Base-by-base conservation (phyloP, 148 eudicot species). In the Vaccinium vitisidaea region DNA sequence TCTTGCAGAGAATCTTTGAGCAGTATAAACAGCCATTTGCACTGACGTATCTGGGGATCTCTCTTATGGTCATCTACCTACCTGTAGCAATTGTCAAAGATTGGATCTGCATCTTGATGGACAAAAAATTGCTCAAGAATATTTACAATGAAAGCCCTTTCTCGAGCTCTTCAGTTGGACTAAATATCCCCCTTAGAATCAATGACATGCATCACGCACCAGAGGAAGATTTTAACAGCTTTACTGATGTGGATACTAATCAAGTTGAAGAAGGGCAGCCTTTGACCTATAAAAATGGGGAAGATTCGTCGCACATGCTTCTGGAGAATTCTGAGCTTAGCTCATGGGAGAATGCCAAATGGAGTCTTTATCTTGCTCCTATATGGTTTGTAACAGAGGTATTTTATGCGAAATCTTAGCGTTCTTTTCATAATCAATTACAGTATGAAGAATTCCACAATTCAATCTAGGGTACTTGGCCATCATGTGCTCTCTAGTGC, bases 371-470 rank as follows among this genome's bases (percentile, higher is more conserved):
- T 83, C 88, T 90, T 69, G 76, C 88, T 86, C 90, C 90, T 58
- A 71, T 90, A 67, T 90, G 92, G 91, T 90, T 90, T 80, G 78
- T 84, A 11, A 84, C 87, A 32, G 90, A 90, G 90, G 90, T 88
- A 86, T 36, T 21, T 80, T 46, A 8, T 80, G 27, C n/a, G 39
- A 5, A 48, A 36, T 58, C 65, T 15, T 58, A 14, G 43, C 23
- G 0, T 79, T 54, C 81, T 18, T 14, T 79, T 14, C 7, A 79
- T 15, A 54, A 18, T 25, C 82, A 55, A 36, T 80, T 6, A 79
- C 27, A 1, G 30, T 77, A 78, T 6, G 14, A 78, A 53, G 43
- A 78, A 16, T 11, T 54, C 56, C 43, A 10, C 50, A 11, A 48
- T 78, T 63, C 49, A 78, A 54, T 78, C 81, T 54, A 30, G 63